Evolutionary conservation across 805 yeast genomes (phyloP).

Genomic region (Candida anglica): DNA sequence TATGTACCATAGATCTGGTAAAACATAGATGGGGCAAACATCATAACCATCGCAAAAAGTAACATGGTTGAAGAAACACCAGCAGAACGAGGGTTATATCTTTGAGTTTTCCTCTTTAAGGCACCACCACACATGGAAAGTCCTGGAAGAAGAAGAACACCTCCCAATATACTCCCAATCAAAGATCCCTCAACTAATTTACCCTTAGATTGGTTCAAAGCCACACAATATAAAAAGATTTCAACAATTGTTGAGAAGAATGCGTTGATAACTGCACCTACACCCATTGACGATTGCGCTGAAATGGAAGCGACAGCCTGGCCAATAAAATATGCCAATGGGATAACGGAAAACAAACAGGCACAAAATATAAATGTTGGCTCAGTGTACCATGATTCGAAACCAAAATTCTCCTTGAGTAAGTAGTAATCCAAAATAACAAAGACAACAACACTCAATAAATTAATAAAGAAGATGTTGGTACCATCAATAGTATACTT

Average conservation of each 20-base stretch:
- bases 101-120: conserved; percentile 81
- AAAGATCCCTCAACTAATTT: conserved; percentile 91
- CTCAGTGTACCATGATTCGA: conserved; percentile 48
- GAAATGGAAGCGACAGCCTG: conserved; percentile 99
- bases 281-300: conserved; percentile 98
- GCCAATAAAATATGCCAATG: conserved; percentile 94
- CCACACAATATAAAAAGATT: conserved; percentile 87
- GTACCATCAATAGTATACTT: conserved; percentile 97
- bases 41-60: conserved; percentile 81
- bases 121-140: conserved; percentile 98
- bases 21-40: conserved; percentile 88
- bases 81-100: conserved; percentile 94
- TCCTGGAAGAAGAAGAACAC: conserved; percentile 88
- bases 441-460: conserved; percentile 73
- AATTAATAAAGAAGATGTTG: conserved; percentile 84
- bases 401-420: conserved; percentile 41
- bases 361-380: conserved; percentile 66
- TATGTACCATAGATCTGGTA: conserved; percentile 88
- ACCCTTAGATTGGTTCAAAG: conserved; percentile 80
- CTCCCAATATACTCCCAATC: conserved; percentile 91
- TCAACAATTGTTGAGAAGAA: conserved; percentile 96
- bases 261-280: conserved; percentile 97
- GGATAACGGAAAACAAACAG: conserved; percentile 81
- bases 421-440: conserved; percentile 77
- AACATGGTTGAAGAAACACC: conserved; percentile 97